A percentile compares a stretch with the other conserved stretches of the same genome.
These are phyloP conservation scores for Eleusine coracana DNA, from an alignment of 176 grass and related monocot genomes.

Conservation along the genomic window DNA sequence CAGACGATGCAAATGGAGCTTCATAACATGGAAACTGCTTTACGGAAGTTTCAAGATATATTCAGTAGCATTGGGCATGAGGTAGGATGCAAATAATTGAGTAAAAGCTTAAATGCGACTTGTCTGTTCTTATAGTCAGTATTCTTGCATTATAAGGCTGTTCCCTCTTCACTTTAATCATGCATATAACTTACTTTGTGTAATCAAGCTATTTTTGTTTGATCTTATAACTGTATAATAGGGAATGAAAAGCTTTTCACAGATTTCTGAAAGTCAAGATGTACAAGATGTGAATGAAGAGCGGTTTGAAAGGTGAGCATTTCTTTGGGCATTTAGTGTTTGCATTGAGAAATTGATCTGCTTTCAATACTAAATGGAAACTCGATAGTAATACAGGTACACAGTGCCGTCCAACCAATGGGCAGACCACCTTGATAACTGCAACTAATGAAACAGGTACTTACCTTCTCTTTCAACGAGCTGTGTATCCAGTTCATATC, in stretches of 20 bases:
- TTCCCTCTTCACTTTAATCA: neutral
- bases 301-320: constrained; percentile 30
- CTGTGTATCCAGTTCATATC: neutral
- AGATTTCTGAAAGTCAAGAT: constrained; percentile 29
- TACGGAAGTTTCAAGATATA: constrained; percentile 46
- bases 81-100: constrained; percentile 18
- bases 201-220: neutral
- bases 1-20: constrained; percentile 67
- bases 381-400: constrained; percentile 38
- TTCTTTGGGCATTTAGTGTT: constrained; percentile 23
- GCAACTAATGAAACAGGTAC: constrained; percentile 37
- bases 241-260: constrained; percentile 25
- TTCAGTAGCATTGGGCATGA: constrained; percentile 41
- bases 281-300: constrained; percentile 20
- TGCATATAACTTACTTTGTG: constrained; percentile 7
- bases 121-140: neutral
- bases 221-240: constrained; percentile 22
- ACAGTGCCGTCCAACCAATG: constrained; percentile 27
- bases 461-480: neutral
- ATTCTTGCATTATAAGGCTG: neutral
- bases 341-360: neutral
- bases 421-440: constrained; percentile 7
- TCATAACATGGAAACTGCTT: constrained; percentile 59
- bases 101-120: constrained; percentile 6
- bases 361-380: neutral